Base-by-base conservation (phyloP, 1,139 yeast genomes). In the Scheffersomyces quercinus region DNA sequence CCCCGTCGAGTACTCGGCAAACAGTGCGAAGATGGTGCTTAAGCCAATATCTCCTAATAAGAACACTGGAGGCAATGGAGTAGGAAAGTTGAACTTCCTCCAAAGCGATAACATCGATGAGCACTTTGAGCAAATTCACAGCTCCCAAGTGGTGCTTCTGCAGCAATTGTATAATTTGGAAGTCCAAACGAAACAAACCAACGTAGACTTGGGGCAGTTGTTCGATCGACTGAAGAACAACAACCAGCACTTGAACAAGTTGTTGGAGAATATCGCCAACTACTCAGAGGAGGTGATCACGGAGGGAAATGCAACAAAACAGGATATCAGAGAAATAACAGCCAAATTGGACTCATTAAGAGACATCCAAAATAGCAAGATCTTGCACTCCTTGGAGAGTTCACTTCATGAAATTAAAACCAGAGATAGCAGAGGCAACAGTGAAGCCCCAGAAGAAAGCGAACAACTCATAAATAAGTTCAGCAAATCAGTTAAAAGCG, bases 211-310 rank as follows among this genome's bases (percentile, higher is more conserved):
- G 43, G 67, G 60, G 2, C 73, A 72, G 47, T 58, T 73, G 39
- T 64, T 61, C 15, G 75, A 70, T 37, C 51, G 77, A 36, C 73
- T 68, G 67, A 72, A 67, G 50, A 71, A 68, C 49, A 73, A 73
- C 50, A 72, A 73, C 53, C 67, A 62, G 44, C 56, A 68, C 48
- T 64, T 73, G 55, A 69, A 63, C 46, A 64, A 62, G 47, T 54
- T 73, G 34, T 60, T 73, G 14, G 60, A 45, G 24, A 65, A 65
- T 39, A 60, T 70, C 20, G 65, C 71, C 16, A 55, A 56, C 16
- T 67, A 69, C 53, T 62, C 72, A 3, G 58, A 60, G 28, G 73
- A 68, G 37, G 70, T 68, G 3, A 56, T 66, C 12, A 67, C 71
- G 2, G 72, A 68, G 39, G 72, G 73, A 1, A 66, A 64, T 49